phyloP scores from a whole-genome alignment of 148 eudicot species.

The Talinum fruticosum region DNA sequence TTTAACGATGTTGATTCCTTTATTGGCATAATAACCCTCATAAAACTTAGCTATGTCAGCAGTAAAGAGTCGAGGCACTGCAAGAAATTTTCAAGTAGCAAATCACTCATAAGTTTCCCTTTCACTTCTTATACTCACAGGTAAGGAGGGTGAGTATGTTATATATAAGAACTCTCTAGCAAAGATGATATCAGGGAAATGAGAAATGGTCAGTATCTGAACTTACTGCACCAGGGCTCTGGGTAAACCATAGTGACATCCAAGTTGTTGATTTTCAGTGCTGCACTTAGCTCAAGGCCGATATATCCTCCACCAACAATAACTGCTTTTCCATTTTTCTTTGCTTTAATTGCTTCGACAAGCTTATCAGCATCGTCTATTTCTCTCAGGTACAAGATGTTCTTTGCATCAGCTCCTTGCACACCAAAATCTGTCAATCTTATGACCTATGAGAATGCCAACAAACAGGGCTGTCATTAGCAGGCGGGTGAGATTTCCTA shows the following conservation, averaged over 20 bases:
- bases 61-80: constrained; percentile 98
- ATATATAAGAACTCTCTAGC: no score
- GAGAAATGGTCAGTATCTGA: not conserved
- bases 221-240: constrained; percentile 99
- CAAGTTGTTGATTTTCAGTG: constrained; percentile 60
- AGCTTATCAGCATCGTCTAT: constrained; percentile 90
- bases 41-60: constrained; percentile 90
- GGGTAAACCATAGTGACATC: constrained; percentile 97
- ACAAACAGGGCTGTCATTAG: not conserved
- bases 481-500: not conserved
- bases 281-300: constrained; percentile 97
- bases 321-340: constrained; percentile 81
- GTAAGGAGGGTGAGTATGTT: not conserved
- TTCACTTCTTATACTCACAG: not conserved
- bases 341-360: constrained; percentile 74
- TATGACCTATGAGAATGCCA: constrained; percentile 52
- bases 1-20: constrained; percentile 78
- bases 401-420: constrained; percentile 90
- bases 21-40: constrained; percentile 74
- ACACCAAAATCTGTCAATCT: constrained; percentile 85
- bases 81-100: constrained; percentile 22
- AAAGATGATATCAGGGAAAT: no score
- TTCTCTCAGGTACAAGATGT: constrained; percentile 89
- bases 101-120: not conserved
- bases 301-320: constrained; percentile 98